Evolutionary conservation across 306 rosid species (phyloP), one percentile per base, ranked within the genome.

Genomic region (Pyrus communis): DNA sequence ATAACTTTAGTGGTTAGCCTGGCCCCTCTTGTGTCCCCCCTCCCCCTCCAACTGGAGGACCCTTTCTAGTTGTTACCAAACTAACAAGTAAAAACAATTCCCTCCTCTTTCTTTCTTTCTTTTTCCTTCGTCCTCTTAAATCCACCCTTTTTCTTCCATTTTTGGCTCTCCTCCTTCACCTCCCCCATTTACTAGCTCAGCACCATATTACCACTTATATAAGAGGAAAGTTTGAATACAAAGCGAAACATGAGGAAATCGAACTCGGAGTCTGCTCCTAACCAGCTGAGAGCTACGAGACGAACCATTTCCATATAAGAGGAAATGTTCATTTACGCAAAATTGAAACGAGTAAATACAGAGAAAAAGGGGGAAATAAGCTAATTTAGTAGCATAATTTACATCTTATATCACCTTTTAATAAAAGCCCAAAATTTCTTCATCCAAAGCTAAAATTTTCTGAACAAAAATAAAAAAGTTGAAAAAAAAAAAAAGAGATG

Each of bases 371-470:
- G 51, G 19, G 42, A 81, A 59, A 42, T 35, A 64, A 55, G 60
- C 81, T 76, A 72, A 30, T 40, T n/a, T 11, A 58, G 55, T 75
- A 75, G 3, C 79, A 74, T 84, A 85, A 89, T 89, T 69, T 85
- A 88, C 96, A 89, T 88, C 88, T 84, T 79, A 74, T 79, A 80
- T 75, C 68, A 75, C 14, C 31, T 82, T 80, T 83, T 79, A 81
- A 85, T 88, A 84, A 70, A 43, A 81, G 83, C 77, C 87, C 97
- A 93, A 91, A 93, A 91, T 88, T 88, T 87, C 91, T 71, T 71
- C 83, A 74, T 75, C 72, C 68, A 57, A 84, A 55, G 76, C 68
- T 11, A 60, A 18, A 60, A 30, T 2, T 7, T 28, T 64, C 69
- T 64, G 7, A 64, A 66, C 31, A 6, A 54, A 13, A 13, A 11